Evolutionary conservation across 352 stramenopile genomes (phyloP), one percentile per base, ranked within the genome.

Genomic region (Globisporangium nunn): DNA sequence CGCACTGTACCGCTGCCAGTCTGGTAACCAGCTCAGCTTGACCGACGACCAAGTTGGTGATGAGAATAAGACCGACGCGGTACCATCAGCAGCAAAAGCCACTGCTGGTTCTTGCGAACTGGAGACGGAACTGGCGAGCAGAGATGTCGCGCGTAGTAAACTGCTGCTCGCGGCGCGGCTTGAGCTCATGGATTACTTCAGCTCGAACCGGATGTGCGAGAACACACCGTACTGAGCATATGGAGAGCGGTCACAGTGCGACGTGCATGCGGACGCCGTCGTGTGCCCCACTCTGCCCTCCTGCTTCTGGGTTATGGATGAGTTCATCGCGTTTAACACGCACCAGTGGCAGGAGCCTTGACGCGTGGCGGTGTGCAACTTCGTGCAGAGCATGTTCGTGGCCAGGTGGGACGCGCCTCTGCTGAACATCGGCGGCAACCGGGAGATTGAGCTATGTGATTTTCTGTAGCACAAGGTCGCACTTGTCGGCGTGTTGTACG

Each of bases 121-220:
- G 7, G 15, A 41, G 12, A 57, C 53, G 1, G 46, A 52, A 40
- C 58, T 81, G n/a, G 37, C 71, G n/a, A 81, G 78, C 55, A 58
- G 40, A 12, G 57, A 55, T 11, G 47, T 80, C 28, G 50, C 69
- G 14, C 44, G 52, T 15, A 54, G 59, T 0, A 46, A 52, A n/a
- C 15, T 43, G 12, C 8, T 35, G 4, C 7, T 40, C 8, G 18
- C 45, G 14, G 28, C 28, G 0, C 3, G 44, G 3, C 47, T 62
- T n/a, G 72, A 87, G 52, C 64, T 91, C 3, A 47, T 61, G 1
- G 84, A 92, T 62, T 93, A 93, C 53, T 90, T 72, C 40, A 78
- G 90, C 50, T 51, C 53, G 0, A 80, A 91, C 52, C 69, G 74
- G 4, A 77, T 87, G 63, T 85, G 76, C 44, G 84, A 92, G 50